Evolutionary conservation across 148 eudicot genomes (phyloP).

Genomic region (Camellia japonica): DNA sequence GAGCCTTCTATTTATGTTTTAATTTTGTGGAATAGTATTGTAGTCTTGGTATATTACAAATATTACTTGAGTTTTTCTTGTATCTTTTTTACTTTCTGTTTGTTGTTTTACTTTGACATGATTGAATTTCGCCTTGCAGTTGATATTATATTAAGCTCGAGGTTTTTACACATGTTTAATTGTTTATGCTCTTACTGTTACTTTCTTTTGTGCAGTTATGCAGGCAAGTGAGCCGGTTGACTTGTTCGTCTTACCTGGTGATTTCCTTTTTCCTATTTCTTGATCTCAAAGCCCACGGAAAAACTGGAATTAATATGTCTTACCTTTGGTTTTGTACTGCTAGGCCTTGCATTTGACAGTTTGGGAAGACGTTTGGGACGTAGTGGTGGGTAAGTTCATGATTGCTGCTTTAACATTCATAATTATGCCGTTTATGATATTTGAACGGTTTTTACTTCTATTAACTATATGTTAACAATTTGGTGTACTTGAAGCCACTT

Average conservation of each 20-base stretch:
- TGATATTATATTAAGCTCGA: not conserved
- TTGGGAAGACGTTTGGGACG: conserved; percentile 31
- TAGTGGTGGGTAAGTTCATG: conserved; percentile 31
- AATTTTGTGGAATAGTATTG: not conserved
- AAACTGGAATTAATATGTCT: not conserved
- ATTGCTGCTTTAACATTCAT: not conserved
- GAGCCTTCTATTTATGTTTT: not conserved
- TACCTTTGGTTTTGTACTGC: not conserved
- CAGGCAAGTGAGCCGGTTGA: conserved; percentile 30
- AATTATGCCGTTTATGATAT: no score
- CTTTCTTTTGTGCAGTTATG: conserved; percentile 22
- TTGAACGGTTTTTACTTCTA: no score
- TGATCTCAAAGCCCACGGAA: not conserved
- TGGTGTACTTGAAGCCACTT: no score
- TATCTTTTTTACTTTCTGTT: no score
- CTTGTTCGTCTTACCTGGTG: conserved; percentile 28
- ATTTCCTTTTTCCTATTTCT: not conserved
- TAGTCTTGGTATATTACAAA: not conserved
- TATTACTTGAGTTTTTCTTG: not conserved
- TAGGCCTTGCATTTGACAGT: conserved; percentile 35
- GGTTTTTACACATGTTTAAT: not conserved
- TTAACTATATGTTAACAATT: no score
- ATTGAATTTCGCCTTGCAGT: not conserved
- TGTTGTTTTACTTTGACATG: not conserved
- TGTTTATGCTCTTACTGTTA: not conserved